Evolutionary conservation across 257 asterid genomes (phyloP).

Genomic region (Solanum phureja): DNA sequence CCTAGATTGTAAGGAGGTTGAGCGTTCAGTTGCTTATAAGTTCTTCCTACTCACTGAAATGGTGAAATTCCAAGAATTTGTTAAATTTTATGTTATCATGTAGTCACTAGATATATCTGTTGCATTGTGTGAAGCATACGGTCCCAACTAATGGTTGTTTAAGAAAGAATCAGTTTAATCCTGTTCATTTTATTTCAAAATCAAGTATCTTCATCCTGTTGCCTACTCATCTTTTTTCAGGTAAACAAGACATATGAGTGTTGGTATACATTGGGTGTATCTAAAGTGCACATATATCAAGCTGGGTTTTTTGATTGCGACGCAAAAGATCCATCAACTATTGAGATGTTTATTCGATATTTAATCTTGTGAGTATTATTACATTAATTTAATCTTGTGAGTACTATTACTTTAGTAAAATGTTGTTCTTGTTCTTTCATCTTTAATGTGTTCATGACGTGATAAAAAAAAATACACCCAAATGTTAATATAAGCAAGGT

Average conservation of each 20-base stretch:
- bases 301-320: constrained; percentile 71
- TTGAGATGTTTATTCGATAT: constrained; percentile 78
- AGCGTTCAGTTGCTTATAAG: neutral
- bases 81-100: neutral
- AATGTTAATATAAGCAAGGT: neutral
- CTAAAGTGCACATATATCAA: constrained; percentile 63
- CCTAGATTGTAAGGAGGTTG: neutral
- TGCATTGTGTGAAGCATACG: neutral
- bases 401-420: neutral
- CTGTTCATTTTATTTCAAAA: neutral
- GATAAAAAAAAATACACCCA: neutral
- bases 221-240: constrained; percentile 36
- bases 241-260: constrained; percentile 90
- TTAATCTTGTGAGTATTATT: constrained; percentile 58
- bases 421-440: neutral
- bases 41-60: neutral
- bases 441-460: neutral
- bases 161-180: neutral
- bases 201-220: neutral
- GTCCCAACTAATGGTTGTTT: neutral
- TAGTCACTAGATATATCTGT: neutral
- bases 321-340: constrained; percentile 66
- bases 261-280: constrained; percentile 74
- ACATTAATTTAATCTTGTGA: constrained; percentile 48
- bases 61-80: neutral